Evolutionary conservation across 441 rosid genomes (phyloP).

Genomic region (Gossypium davidsonii): DNA sequence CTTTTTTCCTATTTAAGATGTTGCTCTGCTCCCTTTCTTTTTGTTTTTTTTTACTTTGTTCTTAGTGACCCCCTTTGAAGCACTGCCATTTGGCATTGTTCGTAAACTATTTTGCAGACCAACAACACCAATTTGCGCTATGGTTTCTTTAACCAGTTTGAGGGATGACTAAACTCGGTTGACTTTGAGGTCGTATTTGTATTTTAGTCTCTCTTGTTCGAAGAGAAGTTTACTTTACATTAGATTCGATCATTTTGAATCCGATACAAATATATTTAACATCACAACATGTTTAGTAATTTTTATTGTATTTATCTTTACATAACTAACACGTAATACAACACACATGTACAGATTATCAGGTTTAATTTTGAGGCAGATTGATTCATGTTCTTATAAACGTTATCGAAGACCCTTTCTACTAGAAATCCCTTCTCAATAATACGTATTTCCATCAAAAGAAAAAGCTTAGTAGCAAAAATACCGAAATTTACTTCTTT

Average conservation of each 20-base stretch:
- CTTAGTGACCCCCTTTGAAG: not conserved
- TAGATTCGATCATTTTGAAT: not conserved
- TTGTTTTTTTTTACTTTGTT: not conserved
- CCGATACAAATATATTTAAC: not conserved
- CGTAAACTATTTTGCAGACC: not conserved
- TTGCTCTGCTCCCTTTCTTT: not conserved
- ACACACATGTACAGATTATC: not conserved
- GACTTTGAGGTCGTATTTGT: not conserved
- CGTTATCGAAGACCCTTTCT: not conserved
- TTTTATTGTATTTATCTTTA: too few species aligned
- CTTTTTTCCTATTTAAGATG: not conserved
- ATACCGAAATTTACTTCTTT: too few species aligned
- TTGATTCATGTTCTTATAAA: not conserved
- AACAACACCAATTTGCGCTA: not conserved
- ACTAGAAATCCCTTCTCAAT: too few species aligned
- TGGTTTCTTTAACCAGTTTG: not conserved
- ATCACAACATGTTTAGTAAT: too few species aligned
- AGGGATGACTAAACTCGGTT: not conserved
- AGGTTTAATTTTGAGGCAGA: not conserved
- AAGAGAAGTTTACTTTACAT: not conserved
- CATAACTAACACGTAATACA: not conserved
- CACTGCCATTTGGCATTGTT: not conserved
- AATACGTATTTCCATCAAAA: too few species aligned
- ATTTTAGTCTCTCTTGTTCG: not conserved
- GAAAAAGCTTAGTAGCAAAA: too few species aligned